phyloP scores from a whole-genome alignment of 2,329 filamentous ascomycete genomes.

The Paramyrothecium sp. region DNA sequence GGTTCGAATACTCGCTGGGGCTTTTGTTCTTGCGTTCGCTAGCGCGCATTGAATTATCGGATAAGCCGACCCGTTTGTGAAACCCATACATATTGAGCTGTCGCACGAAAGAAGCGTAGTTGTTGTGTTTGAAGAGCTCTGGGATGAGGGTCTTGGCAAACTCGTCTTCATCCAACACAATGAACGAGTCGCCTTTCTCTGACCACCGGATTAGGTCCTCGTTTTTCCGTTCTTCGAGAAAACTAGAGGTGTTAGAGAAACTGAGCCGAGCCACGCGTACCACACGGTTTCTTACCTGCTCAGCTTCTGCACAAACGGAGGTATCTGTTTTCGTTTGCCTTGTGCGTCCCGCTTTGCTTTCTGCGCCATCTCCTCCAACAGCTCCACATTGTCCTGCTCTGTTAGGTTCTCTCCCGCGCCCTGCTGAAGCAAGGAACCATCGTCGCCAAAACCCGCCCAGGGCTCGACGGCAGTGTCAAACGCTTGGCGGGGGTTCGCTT shows the following conservation, averaged over 20 bases:
- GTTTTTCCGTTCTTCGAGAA: slow-evolving; percentile 89
- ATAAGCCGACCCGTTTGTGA: slow-evolving; percentile 90
- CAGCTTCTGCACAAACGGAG: slow-evolving; percentile 95
- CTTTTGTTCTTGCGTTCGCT: slow-evolving; percentile 97
- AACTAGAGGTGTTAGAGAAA: slow-evolving; percentile 52
- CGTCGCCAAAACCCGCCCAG: slow-evolving; percentile 42
- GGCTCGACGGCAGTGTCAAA: slow-evolving; percentile 39
- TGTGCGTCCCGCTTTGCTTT: slow-evolving; percentile 85
- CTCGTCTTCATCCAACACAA: slow-evolving; percentile 95
- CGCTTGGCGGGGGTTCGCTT: slow-evolving; percentile 33
- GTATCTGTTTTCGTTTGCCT: slow-evolving; percentile 90
- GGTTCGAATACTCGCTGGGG: slow-evolving; percentile 96
- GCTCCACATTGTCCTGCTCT: slow-evolving; percentile 71
- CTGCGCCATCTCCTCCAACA: slow-evolving; percentile 76
- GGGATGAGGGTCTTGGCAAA: slow-evolving; percentile 97
- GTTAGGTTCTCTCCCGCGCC: slow-evolving; percentile 27
- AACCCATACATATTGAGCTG: slow-evolving; percentile 98
- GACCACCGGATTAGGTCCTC: slow-evolving; percentile 97
- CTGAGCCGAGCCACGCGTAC: background rate
- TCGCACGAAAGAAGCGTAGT: slow-evolving; percentile 93
- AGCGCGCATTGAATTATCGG: slow-evolving; percentile 96
- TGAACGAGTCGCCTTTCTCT: slow-evolving; percentile 92
- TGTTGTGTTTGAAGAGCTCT: slow-evolving; percentile 98
- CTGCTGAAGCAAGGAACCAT: slow-evolving; percentile 34
- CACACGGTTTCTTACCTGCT: slow-evolving; percentile 69